Evolutionary conservation across 306 rosid species (phyloP).

Genomic region (Fagus sylvatica): DNA sequence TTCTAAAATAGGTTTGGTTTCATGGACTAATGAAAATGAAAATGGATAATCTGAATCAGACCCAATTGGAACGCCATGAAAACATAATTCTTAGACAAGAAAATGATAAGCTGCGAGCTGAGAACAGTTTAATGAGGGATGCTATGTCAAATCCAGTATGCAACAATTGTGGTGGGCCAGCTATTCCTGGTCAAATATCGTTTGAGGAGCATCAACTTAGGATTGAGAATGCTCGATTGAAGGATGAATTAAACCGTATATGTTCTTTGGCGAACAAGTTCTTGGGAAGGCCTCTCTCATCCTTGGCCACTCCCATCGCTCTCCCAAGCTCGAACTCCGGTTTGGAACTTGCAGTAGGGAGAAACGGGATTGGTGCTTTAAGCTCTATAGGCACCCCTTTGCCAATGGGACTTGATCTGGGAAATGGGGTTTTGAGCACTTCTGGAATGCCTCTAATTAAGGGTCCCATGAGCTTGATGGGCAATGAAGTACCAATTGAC

Average conservation of each 20-base stretch:
- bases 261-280: constrained; percentile 57
- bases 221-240: constrained; percentile 75
- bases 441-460: constrained; percentile 36
- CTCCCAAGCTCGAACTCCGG: constrained; percentile 39
- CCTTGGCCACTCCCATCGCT: constrained; percentile 40
- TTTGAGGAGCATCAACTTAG: constrained; percentile 78
- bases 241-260: constrained; percentile 65
- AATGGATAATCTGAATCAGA: constrained; percentile 47
- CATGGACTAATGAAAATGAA: constrained; percentile 10
- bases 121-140: constrained; percentile 67
- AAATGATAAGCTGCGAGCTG: constrained; percentile 81
- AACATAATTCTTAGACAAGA: constrained; percentile 77
- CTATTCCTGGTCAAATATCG: constrained; percentile 75
- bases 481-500: constrained; percentile 43
- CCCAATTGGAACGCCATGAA: constrained; percentile 89
- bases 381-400: constrained; percentile 33
- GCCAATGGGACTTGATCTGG: constrained; percentile 63
- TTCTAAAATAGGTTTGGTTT: background rate
- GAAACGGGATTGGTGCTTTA: constrained; percentile 52
- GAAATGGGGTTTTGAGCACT: constrained; percentile 44
- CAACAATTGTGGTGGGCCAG: constrained; percentile 75
- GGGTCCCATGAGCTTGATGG: constrained; percentile 40
- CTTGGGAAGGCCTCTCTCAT: constrained; percentile 61
- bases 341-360: constrained; percentile 70
- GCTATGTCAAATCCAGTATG: constrained; percentile 73